These are phyloP conservation scores for Cucurbita argyrosperma DNA, from an alignment of 306 rosid genomes.

Conservation along the genomic window DNA sequence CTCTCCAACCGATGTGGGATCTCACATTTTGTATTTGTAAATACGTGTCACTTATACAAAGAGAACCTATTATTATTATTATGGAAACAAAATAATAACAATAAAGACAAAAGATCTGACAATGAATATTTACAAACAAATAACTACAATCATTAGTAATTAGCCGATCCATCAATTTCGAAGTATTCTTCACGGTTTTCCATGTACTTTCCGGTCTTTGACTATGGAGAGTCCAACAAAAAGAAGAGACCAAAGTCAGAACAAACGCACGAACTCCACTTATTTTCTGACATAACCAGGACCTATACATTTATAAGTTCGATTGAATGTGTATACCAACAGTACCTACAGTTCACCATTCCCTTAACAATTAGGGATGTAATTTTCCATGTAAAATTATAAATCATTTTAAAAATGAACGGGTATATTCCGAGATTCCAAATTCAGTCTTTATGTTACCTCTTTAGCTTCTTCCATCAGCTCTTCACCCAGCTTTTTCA, in stretches of 20 bases:
- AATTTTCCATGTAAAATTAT: not conserved
- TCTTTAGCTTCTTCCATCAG: slow-evolving; percentile 98
- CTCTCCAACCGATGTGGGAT: too few relatives aligned
- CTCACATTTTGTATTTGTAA: not conserved
- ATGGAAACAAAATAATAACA: not conserved
- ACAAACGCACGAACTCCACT: not conserved
- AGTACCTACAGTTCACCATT: not conserved
- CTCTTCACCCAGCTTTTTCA: slow-evolving; percentile 78
- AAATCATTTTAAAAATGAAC: not conserved
- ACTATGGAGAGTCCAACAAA: not conserved
- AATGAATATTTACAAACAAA: not conserved
- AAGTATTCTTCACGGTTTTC: not conserved
- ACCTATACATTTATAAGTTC: not conserved
- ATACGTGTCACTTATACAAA: not conserved
- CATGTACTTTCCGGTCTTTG: not conserved
- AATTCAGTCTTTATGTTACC: slow-evolving; percentile 23
- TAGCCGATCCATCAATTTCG: not conserved
- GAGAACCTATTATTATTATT: not conserved
- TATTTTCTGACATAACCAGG: not conserved
- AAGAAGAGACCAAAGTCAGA: not conserved
- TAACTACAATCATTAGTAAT: not conserved
- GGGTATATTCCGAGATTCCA: not conserved
- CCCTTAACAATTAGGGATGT: not conserved
- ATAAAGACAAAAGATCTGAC: not conserved
- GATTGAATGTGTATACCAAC: not conserved